phyloP scores from a whole-genome alignment of 2,329 filamentous ascomycete genomes.

The Gremmenia infestans region DNA sequence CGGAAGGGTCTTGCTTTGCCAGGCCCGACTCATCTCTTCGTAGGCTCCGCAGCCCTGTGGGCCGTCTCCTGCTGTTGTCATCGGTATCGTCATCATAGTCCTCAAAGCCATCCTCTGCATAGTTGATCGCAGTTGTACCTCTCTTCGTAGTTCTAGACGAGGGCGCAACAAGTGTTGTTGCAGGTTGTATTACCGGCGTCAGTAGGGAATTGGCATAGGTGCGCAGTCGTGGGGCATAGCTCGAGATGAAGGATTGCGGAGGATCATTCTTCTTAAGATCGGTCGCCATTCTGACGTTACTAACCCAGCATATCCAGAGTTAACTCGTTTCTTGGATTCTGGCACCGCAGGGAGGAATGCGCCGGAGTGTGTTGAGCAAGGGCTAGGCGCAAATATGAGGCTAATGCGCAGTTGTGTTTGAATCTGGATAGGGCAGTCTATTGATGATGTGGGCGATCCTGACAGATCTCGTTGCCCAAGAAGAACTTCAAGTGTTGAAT shows the following conservation, averaged over 20 bases:
- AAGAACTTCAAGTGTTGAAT: not conserved
- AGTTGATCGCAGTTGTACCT: constrained; percentile 94
- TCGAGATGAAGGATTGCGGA: constrained; percentile 85
- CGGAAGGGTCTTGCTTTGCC: constrained; percentile 59
- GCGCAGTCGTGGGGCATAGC: constrained; percentile 85
- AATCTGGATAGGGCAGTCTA: not conserved
- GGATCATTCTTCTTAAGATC: constrained; percentile 35
- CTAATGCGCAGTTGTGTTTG: constrained; percentile 1
- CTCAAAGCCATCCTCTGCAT: constrained; percentile 93
- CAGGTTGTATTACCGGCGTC: constrained; percentile 72
- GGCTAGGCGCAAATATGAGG: not conserved
- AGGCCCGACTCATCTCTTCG: constrained; percentile 68
- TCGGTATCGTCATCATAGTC: constrained; percentile 74
- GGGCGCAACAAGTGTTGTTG: constrained; percentile 58
- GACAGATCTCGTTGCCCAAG: not conserved
- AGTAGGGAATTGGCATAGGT: constrained; percentile 89
- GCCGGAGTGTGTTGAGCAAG: not conserved
- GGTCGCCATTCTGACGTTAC: constrained; percentile 22
- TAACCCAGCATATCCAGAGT: constrained; percentile 17
- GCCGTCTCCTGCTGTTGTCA: constrained; percentile 57
- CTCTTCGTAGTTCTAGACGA: constrained; percentile 87
- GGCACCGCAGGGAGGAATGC: constrained; percentile 9
- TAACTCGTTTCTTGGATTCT: not conserved
- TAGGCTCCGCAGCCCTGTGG: constrained; percentile 78
- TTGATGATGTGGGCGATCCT: not conserved